phyloP scores from a whole-genome alignment of 257 asterid genomes.

The Linderniella brevidens region DNA sequence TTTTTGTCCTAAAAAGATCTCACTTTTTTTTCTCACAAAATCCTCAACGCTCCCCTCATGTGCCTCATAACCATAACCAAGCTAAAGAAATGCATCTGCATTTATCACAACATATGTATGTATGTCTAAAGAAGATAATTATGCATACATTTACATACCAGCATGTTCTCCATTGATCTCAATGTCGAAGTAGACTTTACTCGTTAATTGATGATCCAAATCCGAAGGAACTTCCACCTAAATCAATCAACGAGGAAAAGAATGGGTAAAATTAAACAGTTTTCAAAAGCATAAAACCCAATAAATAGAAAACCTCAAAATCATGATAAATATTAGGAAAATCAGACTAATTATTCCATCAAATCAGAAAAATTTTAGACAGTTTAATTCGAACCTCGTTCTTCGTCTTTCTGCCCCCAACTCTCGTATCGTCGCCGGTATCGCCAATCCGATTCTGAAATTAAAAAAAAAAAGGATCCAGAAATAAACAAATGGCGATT shows the following conservation, averaged over 20 bases:
- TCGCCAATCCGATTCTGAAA: constrained; percentile 54
- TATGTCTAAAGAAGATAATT: neutral
- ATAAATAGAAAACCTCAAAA: neutral
- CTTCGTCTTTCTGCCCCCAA: constrained; percentile 14
- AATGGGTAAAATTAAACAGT: too few species aligned
- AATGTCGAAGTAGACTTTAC: constrained; percentile 67
- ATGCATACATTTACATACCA: constrained; percentile 28
- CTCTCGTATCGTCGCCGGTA: constrained; percentile 19
- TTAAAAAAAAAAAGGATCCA: neutral
- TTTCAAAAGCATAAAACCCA: neutral
- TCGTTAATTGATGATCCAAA: constrained; percentile 42
- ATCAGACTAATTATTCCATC: too few species aligned
- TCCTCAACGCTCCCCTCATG: neutral
- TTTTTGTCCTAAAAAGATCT: neutral
- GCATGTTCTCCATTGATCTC: constrained; percentile 46
- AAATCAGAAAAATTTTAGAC: too few species aligned
- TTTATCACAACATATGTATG: too few species aligned
- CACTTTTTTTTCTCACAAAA: neutral
- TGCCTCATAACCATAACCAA: neutral
- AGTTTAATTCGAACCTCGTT: constrained; percentile 18
- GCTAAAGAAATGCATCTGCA: neutral
- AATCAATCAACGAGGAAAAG: constrained; percentile 4
- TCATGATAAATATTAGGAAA: neutral
- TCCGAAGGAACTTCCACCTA: constrained; percentile 31
- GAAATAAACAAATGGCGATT: neutral